Evolutionary conservation across 1,284 basidiomycete species (phyloP).

Genomic region (Ustilago esculenta): DNA sequence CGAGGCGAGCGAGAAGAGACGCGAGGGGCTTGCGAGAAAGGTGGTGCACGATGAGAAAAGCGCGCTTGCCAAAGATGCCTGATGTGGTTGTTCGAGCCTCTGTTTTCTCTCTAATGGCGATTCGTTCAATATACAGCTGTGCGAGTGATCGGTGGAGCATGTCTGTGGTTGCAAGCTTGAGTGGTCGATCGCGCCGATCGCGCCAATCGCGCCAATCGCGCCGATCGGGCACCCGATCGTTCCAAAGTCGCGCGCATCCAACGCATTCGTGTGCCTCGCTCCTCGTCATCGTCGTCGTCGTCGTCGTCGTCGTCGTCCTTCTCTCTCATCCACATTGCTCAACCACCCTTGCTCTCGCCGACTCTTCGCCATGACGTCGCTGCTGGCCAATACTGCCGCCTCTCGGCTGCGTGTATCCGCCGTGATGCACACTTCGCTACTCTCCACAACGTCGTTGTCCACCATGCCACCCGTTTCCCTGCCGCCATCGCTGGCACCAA

Average conservation of each 20-base stretch:
- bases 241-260: too few relatives aligned
- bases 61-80: slow-evolving; percentile 46
- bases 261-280: not conserved
- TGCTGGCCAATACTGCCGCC: slow-evolving; percentile 1
- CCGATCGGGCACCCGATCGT: too few relatives aligned
- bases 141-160: not conserved
- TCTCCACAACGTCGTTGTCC: not conserved
- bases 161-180: too few relatives aligned
- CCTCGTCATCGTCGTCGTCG: not conserved
- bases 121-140: not conserved
- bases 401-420: not conserved
- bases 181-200: too few relatives aligned
- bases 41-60: slow-evolving; percentile 32
- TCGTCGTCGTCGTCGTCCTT: too few relatives aligned
- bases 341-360: not conserved
- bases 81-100: too few relatives aligned
- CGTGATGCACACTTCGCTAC: slow-evolving; percentile 1
- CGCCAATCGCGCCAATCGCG: too few relatives aligned
- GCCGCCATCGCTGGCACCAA: not conserved
- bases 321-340: not conserved
- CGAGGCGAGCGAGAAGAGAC: slow-evolving; percentile 76
- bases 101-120: too few relatives aligned
- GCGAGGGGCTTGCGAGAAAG: slow-evolving; percentile 43
- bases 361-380: slow-evolving; percentile 11
- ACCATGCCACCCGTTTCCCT: not conserved